Evolutionary conservation across 148 eudicot species (phyloP), one percentile per base, ranked within the genome.

Genomic region (Dianthus caryophyllus): DNA sequence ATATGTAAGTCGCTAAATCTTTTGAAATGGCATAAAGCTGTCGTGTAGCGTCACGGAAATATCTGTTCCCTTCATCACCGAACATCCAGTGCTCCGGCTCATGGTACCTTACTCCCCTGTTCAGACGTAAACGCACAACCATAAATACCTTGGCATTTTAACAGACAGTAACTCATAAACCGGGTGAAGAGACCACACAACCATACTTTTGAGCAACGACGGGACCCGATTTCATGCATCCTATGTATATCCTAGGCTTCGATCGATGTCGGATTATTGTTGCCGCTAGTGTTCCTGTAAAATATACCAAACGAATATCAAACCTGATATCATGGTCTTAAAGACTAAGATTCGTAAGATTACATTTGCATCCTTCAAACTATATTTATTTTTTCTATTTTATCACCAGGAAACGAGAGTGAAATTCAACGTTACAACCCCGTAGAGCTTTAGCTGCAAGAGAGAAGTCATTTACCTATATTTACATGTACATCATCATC

Each of bases 191-290:
- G n/a, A n/a, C 58, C 25, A 59, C 16, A 9, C 20, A 2, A 39
- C 29, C 96, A 56, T 77, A 87, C 92, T 89, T 87, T 27, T 87
- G 96, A 64, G 96, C 87, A 31, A 89, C 89, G 76, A 89, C 96
- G n/a, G 96, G 96, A 38, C 96, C 96, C 50, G 96, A 89, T 77
- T 89, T 89, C 96, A 89, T 89, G 83, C 96, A 89, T 71, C 96
- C 96, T 57, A 89, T 79, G 67, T 89, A 89, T 60, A 89, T 80
- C 61, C 86, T 79, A 68, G 89, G 85, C 71, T 83, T 87, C 72
- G 81, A 78, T 41, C 88, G 84, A 74, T 87, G 87, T 58, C 84
- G 74, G 10, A 75, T 73, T 61, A 89, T 73, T 48, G 86, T 87
- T 77, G 86, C 52, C 61, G 86, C 91, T 22, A 89, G 75, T 13